These are phyloP conservation scores for Cenchrus fungigraminus DNA, from an alignment of 176 grass and related monocot species.

Conservation along the genomic window DNA sequence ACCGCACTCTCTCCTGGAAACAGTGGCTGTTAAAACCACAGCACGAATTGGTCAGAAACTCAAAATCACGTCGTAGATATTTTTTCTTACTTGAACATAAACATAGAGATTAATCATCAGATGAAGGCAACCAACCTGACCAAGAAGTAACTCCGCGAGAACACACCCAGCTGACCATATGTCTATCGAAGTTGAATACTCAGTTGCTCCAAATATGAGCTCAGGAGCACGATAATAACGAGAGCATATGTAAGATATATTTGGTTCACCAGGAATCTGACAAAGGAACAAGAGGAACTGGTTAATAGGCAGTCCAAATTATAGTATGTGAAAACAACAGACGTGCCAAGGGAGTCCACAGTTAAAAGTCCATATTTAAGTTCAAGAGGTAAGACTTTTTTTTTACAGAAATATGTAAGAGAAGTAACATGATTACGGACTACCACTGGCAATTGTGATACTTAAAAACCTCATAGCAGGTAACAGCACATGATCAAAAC, in stretches of 20 bases:
- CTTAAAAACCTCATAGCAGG: background rate
- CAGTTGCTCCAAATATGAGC: conserved; percentile 71
- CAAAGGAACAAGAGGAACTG: background rate
- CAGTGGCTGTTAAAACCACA: conserved; percentile 63
- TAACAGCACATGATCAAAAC: conserved; percentile 17
- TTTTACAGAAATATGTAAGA: background rate
- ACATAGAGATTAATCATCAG: background rate
- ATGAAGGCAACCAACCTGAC: conserved; percentile 62
- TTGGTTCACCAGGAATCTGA: conserved; percentile 64
- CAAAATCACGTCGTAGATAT: background rate
- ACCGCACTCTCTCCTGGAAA: conserved; percentile 92
- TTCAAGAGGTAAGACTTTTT: background rate
- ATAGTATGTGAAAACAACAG: background rate
- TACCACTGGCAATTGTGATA: background rate
- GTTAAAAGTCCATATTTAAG: background rate
- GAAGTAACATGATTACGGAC: background rate
- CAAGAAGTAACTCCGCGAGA: conserved; percentile 72
- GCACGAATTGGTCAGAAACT: conserved; percentile 25
- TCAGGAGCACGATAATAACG: conserved; percentile 78
- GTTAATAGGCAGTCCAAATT: conserved; percentile 5
- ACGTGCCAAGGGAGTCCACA: background rate
- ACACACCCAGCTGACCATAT: conserved; percentile 82
- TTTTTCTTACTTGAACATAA: background rate
- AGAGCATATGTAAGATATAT: conserved; percentile 76
- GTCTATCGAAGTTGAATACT: conserved; percentile 72